These are phyloP conservation scores for Cryptococcus sp. DNA, from an alignment of 1,284 basidiomycete genomes.

Conservation along the genomic window DNA sequence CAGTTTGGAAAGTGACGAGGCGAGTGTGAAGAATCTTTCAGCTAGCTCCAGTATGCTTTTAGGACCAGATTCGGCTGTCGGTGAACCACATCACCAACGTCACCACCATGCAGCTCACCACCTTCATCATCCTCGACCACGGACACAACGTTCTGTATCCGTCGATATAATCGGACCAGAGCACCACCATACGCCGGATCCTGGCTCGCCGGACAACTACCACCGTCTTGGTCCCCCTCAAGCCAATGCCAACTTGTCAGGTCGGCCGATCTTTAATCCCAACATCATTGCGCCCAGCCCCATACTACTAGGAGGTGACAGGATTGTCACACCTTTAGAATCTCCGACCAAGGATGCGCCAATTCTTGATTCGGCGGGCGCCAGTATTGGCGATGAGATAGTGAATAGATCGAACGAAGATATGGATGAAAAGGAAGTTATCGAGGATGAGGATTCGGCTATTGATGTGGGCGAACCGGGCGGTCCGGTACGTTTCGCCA, in stretches of 20 bases:
- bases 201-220: constrained; percentile 24
- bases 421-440: constrained; percentile 1
- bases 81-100: background rate
- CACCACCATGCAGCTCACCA: background rate
- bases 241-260: background rate
- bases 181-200: constrained; percentile 34
- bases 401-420: background rate
- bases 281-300: constrained; percentile 39
- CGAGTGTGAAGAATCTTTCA: constrained; percentile 3
- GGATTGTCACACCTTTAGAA: background rate
- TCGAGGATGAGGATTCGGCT: constrained; percentile 15
- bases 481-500: constrained; percentile 36
- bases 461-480: constrained; percentile 14
- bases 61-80: background rate
- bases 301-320: constrained; percentile 11
- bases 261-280: constrained; percentile 26
- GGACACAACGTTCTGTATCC: constrained; percentile 22
- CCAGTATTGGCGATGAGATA: background rate
- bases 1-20: background rate
- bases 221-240: constrained; percentile 2
- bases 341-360: background rate
- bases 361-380: background rate
- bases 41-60: constrained; percentile 5
- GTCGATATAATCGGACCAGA: constrained; percentile 34
- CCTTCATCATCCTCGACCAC: constrained; percentile 11